Evolutionary conservation across 768 basidiomycete species (phyloP).

Genomic region (Kwoniella bestiolae): DNA sequence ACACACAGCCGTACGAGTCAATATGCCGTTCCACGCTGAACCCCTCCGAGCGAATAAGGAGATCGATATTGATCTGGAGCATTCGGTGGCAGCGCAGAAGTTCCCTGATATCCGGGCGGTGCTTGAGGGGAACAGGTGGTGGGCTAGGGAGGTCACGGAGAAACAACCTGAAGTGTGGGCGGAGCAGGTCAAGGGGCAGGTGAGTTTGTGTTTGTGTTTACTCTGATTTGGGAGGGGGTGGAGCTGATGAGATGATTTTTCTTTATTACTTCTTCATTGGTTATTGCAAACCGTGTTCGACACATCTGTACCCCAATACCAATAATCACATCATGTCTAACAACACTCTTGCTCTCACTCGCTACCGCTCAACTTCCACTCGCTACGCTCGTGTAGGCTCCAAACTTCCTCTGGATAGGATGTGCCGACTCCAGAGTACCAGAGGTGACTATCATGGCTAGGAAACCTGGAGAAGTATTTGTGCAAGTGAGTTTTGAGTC

Average conservation of each 20-base stretch:
- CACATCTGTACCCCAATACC: background rate
- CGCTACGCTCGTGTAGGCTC: slow-evolving; percentile 30
- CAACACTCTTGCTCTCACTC: background rate
- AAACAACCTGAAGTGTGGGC: slow-evolving; percentile 70
- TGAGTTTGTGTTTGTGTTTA: slow-evolving; percentile 65
- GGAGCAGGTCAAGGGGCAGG: slow-evolving; percentile 67
- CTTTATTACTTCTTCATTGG: background rate
- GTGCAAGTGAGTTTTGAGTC: slow-evolving; percentile 41
- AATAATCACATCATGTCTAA: background rate
- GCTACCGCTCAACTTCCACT: background rate
- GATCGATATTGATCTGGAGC: slow-evolving; percentile 26
- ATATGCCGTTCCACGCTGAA: slow-evolving; percentile 32
- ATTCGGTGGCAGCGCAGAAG: slow-evolving; percentile 26
- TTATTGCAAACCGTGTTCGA: no score
- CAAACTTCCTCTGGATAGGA: slow-evolving; percentile 56
- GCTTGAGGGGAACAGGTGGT: slow-evolving; percentile 66
- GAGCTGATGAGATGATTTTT: slow-evolving; percentile 24
- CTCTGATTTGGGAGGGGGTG: background rate
- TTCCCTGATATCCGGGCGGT: slow-evolving; percentile 57
- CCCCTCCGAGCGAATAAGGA: slow-evolving; percentile 17
- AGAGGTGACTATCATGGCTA: slow-evolving; percentile 65
- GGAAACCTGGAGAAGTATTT: slow-evolving; percentile 76
- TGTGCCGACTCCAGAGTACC: slow-evolving; percentile 81
- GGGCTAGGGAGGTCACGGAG: slow-evolving; percentile 68
- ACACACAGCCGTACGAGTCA: slow-evolving; percentile 14